Evolutionary conservation across 805 yeast species (phyloP), one percentile per base, ranked within the genome.

Genomic region (Barnettozyma sp.): DNA sequence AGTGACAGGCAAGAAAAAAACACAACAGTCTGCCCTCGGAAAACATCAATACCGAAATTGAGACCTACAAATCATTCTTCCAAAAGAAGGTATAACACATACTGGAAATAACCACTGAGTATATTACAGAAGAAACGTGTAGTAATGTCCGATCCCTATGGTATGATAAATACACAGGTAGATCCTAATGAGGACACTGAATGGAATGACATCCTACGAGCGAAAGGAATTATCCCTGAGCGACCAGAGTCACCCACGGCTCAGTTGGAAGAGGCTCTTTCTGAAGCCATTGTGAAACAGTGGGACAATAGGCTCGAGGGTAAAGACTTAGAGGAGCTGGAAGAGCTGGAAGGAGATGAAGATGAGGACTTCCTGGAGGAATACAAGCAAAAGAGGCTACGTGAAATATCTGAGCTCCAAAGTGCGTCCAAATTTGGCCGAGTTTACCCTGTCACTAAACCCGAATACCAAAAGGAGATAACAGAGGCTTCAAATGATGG

Each of bases 161-260:
- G 38, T 18, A 71, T 79, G 63, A 68, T 82, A 36, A 85, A 78
- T 46, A 87, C 87, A 33, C 85, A 87, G 59, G 95, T 88, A 36
- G 88, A 92, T 60, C 97, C 95, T 23, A 75, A 73, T 43, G 99
- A 92, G 60, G 99, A 92, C 57, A 92, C 98, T 0, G 98, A 92
- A 59, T 92, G 99, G 98, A 92, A 92, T 56, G 99, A 92, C 59
- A 87, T 92, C 46, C 68, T 92, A 30, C 68, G 99, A 45, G 72
- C 75, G 4, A 84, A 88, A 43, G 97, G 97, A 17, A 77, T 92
- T 37, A 85, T 92, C 33, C 98, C 98, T 1, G 87, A 83, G 53
- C 78, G 82, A 49, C 86, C 94, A 19, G 87, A 88, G 17, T 84
- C 94, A 15, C 95, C 95, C 8, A 77, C 94, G 0, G 84, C 72